A percentile compares a stretch with the other conserved stretches of the same genome.
These are phyloP conservation scores for Hypericum perforatum DNA, from an alignment of 345 rosid genomes.

Conservation along the genomic window DNA sequence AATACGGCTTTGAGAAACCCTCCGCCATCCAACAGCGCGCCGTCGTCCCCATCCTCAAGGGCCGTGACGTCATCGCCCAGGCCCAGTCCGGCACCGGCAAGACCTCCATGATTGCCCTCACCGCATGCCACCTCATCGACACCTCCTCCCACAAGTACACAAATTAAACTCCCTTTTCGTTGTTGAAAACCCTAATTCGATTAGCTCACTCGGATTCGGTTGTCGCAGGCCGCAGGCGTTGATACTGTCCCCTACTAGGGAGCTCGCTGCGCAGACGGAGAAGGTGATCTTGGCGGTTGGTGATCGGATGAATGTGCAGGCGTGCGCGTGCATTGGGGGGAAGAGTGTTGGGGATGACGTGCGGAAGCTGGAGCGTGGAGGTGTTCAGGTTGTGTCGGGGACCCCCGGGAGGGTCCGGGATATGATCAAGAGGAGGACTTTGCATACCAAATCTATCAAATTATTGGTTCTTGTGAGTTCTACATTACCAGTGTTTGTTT, in stretches of 20 bases:
- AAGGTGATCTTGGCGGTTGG: constrained; percentile 73
- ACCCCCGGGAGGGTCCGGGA: constrained; percentile 98
- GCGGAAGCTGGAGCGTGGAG: constrained; percentile 56
- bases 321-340: constrained; percentile 84
- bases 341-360: constrained; percentile 97
- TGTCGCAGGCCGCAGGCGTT: constrained; percentile 74
- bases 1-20: no score
- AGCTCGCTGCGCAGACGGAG: constrained; percentile 86
- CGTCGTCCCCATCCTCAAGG: constrained; percentile 80
- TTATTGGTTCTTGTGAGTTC: constrained; percentile 31
- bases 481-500: not conserved
- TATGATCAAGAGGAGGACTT: constrained; percentile 94
- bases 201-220: not conserved
- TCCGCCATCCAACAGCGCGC: constrained; percentile 97
- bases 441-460: constrained; percentile 62
- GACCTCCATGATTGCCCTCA: constrained; percentile 95
- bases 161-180: no score
- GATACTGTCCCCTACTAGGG: constrained; percentile 93
- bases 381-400: constrained; percentile 84
- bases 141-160: constrained; percentile 73
- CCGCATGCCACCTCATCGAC: constrained; percentile 77
- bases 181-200: constrained; percentile 17
- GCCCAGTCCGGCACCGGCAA: no score
- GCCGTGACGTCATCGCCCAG: no score
- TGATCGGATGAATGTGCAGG: constrained; percentile 57